These are phyloP conservation scores for Elsinoe ampelina DNA, from an alignment of 2,329 filamentous ascomycete genomes.

Conservation along the genomic window DNA sequence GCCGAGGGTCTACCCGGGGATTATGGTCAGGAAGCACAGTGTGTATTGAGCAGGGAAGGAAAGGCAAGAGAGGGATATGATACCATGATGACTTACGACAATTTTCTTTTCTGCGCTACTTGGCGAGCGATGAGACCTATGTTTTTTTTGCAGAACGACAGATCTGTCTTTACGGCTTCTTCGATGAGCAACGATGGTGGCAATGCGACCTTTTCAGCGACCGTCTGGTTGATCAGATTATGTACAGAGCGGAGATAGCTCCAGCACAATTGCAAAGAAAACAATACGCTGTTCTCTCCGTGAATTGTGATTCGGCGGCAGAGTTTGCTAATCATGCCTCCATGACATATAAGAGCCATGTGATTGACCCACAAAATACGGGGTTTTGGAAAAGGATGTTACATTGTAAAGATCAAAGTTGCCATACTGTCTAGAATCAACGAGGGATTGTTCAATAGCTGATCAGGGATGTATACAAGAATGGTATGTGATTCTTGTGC, in stretches of 20 bases:
- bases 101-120: neutral
- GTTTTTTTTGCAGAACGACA: neutral
- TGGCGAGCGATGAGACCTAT: neutral
- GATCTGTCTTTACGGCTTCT: neutral
- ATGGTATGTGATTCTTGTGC: no score
- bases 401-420: no score
- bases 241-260: conserved; percentile 1
- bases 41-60: neutral
- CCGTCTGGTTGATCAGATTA: neutral
- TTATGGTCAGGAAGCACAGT: neutral
- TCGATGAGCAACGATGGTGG: neutral
- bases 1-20: conserved; percentile 1
- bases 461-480: no score
- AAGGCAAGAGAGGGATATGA: neutral
- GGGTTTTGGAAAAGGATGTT: no score
- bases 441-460: no score
- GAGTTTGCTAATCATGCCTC: no score
- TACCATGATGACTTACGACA: neutral
- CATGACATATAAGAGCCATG: no score
- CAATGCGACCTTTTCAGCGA: neutral
- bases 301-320: no score
- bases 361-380: no score
- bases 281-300: no score
- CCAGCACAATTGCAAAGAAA: neutral
- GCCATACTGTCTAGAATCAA: no score